Evolutionary conservation across 2,329 filamentous ascomycete genomes (phyloP).

Genomic region (Trichoderma pleuroti): DNA sequence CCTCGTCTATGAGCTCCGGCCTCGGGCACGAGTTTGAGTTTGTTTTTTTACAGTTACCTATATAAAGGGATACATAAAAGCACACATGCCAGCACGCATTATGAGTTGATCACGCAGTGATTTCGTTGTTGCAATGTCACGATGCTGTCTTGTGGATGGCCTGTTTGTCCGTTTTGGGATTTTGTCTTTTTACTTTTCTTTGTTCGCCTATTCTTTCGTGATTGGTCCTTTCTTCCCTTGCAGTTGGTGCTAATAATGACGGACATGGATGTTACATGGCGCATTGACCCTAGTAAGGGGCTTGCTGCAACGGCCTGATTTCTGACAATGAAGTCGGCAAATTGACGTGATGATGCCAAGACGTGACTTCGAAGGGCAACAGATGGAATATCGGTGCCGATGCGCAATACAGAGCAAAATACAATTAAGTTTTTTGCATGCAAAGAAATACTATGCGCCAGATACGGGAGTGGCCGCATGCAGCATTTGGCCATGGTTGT

Average conservation of each 20-base stretch:
- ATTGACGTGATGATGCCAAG: not conserved
- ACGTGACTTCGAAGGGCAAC: not conserved
- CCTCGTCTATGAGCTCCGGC: not conserved
- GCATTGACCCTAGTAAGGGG: constrained; percentile 8
- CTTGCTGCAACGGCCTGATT: not conserved
- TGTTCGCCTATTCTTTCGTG: not conserved
- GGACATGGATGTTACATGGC: not conserved
- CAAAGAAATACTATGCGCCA: not conserved
- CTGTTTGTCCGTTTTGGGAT: not conserved
- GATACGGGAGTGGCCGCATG: not conserved
- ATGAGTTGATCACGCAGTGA: not conserved
- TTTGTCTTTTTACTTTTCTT: not conserved
- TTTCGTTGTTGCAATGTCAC: not conserved
- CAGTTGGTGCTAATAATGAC: not conserved
- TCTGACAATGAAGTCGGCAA: not conserved
- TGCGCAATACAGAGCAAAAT: not conserved
- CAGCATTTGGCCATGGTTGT: not conserved
- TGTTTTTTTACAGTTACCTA: constrained; percentile 6
- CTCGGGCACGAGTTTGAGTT: not conserved
- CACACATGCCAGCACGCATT: not conserved
- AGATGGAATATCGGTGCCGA: not conserved
- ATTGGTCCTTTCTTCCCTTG: not conserved
- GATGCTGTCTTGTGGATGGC: not conserved
- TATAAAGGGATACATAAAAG: constrained; percentile 9
- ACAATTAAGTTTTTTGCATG: not conserved